Percentiles rank a stretch among this genome's conserved stretches.
These are phyloP conservation scores for Aspergillus melleus DNA, from an alignment of 2,329 filamentous ascomycete genomes.

Conservation along the genomic window DNA sequence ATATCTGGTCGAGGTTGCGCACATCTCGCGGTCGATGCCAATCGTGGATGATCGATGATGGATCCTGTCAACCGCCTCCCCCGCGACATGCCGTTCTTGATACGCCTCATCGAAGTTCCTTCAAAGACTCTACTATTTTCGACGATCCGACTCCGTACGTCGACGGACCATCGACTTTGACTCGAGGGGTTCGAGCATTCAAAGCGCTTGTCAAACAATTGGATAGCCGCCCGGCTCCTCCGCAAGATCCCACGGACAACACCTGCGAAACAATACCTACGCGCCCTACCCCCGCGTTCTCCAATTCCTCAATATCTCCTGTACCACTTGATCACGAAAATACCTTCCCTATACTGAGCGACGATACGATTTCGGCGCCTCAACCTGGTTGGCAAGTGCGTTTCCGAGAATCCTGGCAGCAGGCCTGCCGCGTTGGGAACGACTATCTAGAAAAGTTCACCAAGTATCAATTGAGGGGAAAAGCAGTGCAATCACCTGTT, in stretches of 20 bases:
- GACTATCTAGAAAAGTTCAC: slow-evolving; percentile 14
- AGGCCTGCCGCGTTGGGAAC: slow-evolving; percentile 28
- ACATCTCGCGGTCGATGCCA: slow-evolving; percentile 18
- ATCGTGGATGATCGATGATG: slow-evolving; percentile 16
- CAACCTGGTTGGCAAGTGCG: neutral
- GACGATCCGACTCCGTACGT: slow-evolving; percentile 18
- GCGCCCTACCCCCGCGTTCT: slow-evolving; percentile 9
- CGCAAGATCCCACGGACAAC: slow-evolving; percentile 23
- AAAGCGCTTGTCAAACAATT: slow-evolving; percentile 32
- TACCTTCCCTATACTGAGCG: neutral
- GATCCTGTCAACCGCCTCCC: slow-evolving; percentile 9
- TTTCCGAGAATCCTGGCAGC: slow-evolving; percentile 31
- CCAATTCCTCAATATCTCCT: slow-evolving; percentile 14
- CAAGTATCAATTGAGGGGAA: slow-evolving; percentile 5
- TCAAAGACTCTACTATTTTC: slow-evolving; percentile 23
- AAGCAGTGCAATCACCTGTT: neutral
- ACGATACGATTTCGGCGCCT: neutral
- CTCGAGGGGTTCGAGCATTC: slow-evolving; percentile 30
- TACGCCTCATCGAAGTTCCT: slow-evolving; percentile 14
- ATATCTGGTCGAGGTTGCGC: slow-evolving; percentile 16
- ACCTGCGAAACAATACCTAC: slow-evolving; percentile 8
- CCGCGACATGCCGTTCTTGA: slow-evolving; percentile 14
- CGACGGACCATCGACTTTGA: slow-evolving; percentile 25
- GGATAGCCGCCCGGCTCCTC: slow-evolving; percentile 27
- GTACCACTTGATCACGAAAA: slow-evolving; percentile 9